A percentile compares a stretch with the other conserved stretches of the same genome.
These are phyloP conservation scores for Herpetomonas samuelpessoai DNA, from an alignment of 208 protist species.

Conservation along the genomic window DNA sequence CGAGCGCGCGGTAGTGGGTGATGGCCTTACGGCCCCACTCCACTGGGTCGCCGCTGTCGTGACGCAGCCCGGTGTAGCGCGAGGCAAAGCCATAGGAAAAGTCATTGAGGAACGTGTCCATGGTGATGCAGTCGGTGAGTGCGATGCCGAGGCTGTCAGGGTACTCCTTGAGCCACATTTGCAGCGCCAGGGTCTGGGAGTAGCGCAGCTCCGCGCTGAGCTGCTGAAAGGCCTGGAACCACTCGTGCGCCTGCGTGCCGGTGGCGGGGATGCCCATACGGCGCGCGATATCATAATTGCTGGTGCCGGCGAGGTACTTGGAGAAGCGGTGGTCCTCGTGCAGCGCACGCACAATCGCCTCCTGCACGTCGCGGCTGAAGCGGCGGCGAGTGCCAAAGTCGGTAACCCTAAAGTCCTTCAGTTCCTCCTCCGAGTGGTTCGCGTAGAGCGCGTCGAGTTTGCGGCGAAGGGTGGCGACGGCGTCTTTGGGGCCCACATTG, in stretches of 20 bases:
- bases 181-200: conserved; percentile 71
- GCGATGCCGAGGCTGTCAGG: conserved; percentile 76
- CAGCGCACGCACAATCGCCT: conserved; percentile 58
- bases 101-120: conserved; percentile 84
- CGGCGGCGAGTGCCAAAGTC: conserved; percentile 88
- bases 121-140: conserved; percentile 89
- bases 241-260: conserved; percentile 89
- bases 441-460: conserved; percentile 70
- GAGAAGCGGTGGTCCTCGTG: conserved; percentile 50
- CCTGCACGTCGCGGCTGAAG: conserved; percentile 78
- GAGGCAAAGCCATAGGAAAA: conserved; percentile 58
- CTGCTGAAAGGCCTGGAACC: conserved; percentile 91
- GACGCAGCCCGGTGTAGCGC: conserved; percentile 68
- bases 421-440: conserved; percentile 30
- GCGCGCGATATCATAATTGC: conserved; percentile 83
- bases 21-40: conserved; percentile 80
- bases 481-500: conserved; percentile 36
- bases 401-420: conserved; percentile 50
- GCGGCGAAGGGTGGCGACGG: conserved; percentile 37
- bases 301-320: conserved; percentile 66
- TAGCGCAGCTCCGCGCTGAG: conserved; percentile 56
- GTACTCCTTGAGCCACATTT: conserved; percentile 83
- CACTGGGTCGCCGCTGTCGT: conserved; percentile 78
- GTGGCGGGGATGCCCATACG: conserved; percentile 53
- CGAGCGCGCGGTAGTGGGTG: conserved; percentile 66